These are phyloP conservation scores for Chaetomiaceae sp. DNA, from an alignment of 2,329 filamentous ascomycete species.

Conservation along the genomic window DNA sequence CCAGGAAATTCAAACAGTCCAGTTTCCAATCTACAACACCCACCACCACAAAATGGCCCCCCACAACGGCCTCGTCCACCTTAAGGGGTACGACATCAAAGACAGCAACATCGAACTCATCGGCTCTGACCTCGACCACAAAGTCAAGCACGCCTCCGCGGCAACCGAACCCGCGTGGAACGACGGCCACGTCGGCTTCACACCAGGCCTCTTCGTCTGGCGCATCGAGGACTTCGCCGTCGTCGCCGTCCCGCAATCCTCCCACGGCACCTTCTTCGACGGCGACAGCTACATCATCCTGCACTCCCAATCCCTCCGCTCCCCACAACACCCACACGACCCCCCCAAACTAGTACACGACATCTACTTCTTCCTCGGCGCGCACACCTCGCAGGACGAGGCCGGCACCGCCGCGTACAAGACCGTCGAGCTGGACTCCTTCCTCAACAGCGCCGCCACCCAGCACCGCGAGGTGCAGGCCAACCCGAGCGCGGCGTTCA, in stretches of 20 bases:
- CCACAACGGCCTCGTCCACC: slow-evolving; percentile 6
- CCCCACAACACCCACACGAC: neutral
- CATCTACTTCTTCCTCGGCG: slow-evolving; percentile 8
- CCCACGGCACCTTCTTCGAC: neutral
- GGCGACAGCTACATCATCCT: slow-evolving; percentile 11
- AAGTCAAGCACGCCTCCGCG: slow-evolving; percentile 3
- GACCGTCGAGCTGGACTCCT: slow-evolving; percentile 8
- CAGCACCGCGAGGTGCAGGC: slow-evolving; percentile 4
- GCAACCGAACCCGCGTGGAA: slow-evolving; percentile 4
- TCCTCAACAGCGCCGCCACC: slow-evolving; percentile 2
- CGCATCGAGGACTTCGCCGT: slow-evolving; percentile 7
- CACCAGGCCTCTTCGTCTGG: slow-evolving; percentile 6
- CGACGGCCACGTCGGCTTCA: neutral
- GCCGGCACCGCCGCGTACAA: slow-evolving; percentile 8
- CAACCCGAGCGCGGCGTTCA: neutral
- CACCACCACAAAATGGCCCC: slow-evolving; percentile 1
- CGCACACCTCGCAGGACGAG: slow-evolving; percentile 4
- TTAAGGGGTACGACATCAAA: slow-evolving; percentile 7
- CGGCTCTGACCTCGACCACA: slow-evolving; percentile 6
- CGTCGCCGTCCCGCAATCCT: neutral
- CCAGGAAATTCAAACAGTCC: no score
- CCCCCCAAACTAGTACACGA: neutral
- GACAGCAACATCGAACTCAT: slow-evolving; percentile 7
- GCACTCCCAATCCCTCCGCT: neutral
- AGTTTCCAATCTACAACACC: no score